Evolutionary conservation across 495 filamentous ascomycete species (phyloP), one percentile per base, ranked within the genome.

Genomic region (Xylaria longipes): DNA sequence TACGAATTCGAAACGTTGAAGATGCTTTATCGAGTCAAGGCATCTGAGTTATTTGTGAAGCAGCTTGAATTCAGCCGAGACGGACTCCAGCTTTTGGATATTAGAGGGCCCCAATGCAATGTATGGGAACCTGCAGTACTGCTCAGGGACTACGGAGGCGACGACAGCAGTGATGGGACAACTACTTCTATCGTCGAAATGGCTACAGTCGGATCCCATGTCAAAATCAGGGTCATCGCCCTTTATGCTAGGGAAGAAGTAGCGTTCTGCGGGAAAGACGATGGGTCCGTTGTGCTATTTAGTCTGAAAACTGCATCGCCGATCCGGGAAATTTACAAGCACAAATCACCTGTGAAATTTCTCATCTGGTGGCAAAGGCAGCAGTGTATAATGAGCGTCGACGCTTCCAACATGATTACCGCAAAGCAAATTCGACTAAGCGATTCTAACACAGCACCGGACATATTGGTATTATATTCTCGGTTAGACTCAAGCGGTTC

Each of bases 51-150:
- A 2, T 31, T 64, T 0, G 74, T 81, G 22, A 69, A 65, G 17
- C 69, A 54, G 1, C n/a, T 81, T 22, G 39, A 69, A 0, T 78
- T 82, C 58, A 80, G 62, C 35, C 20, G 39, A 1, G 78, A 82
- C 35, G 78, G 78, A 12, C 62, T 73, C 3, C 75, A 76, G 5
- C 72, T 81, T 25, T 35, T 78, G 7, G 78, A 82, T 46, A 58
- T 80, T 0, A 69, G 72, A 0, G 73, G 60, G 2, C 48, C 72
- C n/a, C 78, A 82, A 57, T 73, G 54, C 27, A 79, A 75, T 5
- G 74, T 82, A 0, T 80, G 80, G 80, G 80, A 77, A 5, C 80
- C 80, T 11, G 67, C 70, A 0, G 74, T 61, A 17, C 14, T 57
- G 54, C n/a, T 33, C 25, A 29, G 11, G n/a, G 54, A 57, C 17